Base-by-base conservation (phyloP, 1,139 yeast genomes). In the Candida buenavistaensis region DNA sequence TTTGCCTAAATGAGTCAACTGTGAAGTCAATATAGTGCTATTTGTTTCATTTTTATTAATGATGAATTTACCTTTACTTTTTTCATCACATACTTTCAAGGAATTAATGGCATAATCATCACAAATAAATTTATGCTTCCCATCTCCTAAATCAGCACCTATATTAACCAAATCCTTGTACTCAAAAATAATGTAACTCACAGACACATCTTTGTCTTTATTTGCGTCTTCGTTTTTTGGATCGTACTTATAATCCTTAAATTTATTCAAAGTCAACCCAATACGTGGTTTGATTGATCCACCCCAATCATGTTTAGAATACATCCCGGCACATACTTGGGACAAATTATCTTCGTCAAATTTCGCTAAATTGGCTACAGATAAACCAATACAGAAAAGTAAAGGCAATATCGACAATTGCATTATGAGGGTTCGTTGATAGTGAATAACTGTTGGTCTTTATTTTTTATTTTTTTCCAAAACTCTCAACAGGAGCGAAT, bases 321-420 rank as follows among this genome's bases (percentile, higher is more conserved):
- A 92, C 77, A 92, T 80, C 26, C 98, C 98, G 8, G 90, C 75
- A 59, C 98, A 92, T 19, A 78, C 78, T 52, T 86, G 94, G 14
- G 82, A 69, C 32, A 57, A 50, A 24, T 59, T 50, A 6, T 58
- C 55, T 11, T 72, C 59, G 34, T 75, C 72, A 44, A 84, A 66
- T 17, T 51, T 50, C 33, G 72, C 80, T 45, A 62, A 62, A 47
- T 80, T 78, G 28, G 81, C 82, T 4, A 48, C 28, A 11, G 37
- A 50, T 27, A 43, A 20, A 14, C 44, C 28, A 19, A 40, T 10
- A 14, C 22, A 32, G 11, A 33, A 16, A 8, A 35, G 32, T 15
- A 31, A 29, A 25, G 30, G 26, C 14, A 33, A 16, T 9, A 12
- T 28, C 28, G 26, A 30, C 28, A 26, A 21, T 17, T 28, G 16